Percentiles rank a stretch among this genome's conserved stretches.
Evolutionary conservation across 768 basidiomycete species (phyloP).

Genomic region (Tephrocybe sp.): DNA sequence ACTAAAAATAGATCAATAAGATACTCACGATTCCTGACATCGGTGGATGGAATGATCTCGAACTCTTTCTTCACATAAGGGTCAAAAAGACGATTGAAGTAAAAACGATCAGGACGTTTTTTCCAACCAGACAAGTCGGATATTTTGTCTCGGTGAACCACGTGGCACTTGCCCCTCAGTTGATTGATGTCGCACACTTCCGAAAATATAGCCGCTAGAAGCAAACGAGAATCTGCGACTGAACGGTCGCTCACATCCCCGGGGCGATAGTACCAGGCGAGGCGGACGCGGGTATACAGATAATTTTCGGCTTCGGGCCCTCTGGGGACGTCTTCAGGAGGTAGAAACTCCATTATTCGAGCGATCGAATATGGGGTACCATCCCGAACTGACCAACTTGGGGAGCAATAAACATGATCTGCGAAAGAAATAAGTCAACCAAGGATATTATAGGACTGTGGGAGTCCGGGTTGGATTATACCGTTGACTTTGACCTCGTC

Average conservation of each 20-base stretch:
- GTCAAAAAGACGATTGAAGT: slow-evolving; percentile 93
- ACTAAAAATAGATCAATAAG: slow-evolving; percentile 16
- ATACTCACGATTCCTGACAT: slow-evolving; percentile 82
- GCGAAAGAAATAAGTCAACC: slow-evolving; percentile 34
- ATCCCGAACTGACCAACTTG: slow-evolving; percentile 88
- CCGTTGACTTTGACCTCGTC: slow-evolving; percentile 86
- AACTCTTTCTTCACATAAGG: slow-evolving; percentile 98
- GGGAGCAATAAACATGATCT: slow-evolving; percentile 98
- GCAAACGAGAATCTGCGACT: slow-evolving; percentile 85
- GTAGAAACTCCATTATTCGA: slow-evolving; percentile 95
- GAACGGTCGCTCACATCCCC: slow-evolving; percentile 92
- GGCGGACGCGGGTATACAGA: slow-evolving; percentile 76
- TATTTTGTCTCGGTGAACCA: slow-evolving; percentile 94
- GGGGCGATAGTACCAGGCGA: slow-evolving; percentile 96
- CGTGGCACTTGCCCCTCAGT: slow-evolving; percentile 89
- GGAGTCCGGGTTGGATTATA: slow-evolving; percentile 37
- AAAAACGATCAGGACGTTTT: slow-evolving; percentile 91
- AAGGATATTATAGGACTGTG: slow-evolving; percentile 9
- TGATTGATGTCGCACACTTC: slow-evolving; percentile 95
- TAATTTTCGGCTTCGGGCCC: slow-evolving; percentile 65
- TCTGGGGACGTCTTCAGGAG: slow-evolving; percentile 70
- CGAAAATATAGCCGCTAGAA: slow-evolving; percentile 94
- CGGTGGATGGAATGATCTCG: slow-evolving; percentile 85
- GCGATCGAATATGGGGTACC: slow-evolving; percentile 95
- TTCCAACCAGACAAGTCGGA: slow-evolving; percentile 92